These are phyloP conservation scores for Sclerotinia minor DNA, from an alignment of 2,329 filamentous ascomycete genomes.

Conservation along the genomic window DNA sequence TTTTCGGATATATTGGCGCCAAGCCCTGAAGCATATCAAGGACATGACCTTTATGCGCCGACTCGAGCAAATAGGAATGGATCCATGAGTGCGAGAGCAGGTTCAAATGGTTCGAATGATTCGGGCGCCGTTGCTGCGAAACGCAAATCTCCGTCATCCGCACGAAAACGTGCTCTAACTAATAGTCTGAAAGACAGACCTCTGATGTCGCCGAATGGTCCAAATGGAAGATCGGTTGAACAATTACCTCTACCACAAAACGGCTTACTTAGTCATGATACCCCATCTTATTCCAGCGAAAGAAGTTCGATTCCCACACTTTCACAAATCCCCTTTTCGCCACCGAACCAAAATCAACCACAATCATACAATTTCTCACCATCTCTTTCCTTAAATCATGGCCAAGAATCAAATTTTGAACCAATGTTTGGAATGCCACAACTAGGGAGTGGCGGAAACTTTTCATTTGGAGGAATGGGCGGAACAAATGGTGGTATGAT, in stretches of 20 bases:
- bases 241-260: constrained; percentile 22
- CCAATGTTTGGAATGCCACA: constrained; percentile 60
- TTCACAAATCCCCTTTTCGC: constrained; percentile 40
- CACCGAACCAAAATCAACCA: constrained; percentile 29
- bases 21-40: constrained; percentile 55
- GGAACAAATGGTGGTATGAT: constrained; percentile 46
- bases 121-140: not conserved
- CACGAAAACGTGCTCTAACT: constrained; percentile 43
- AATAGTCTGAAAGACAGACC: constrained; percentile 38
- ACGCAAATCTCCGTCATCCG: constrained; percentile 31
- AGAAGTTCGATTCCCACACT: constrained; percentile 19
- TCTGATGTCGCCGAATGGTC: constrained; percentile 38
- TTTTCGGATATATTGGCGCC: constrained; percentile 65
- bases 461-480: constrained; percentile 47
- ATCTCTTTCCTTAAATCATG: constrained; percentile 31
- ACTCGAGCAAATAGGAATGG: constrained; percentile 42
- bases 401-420: constrained; percentile 48
- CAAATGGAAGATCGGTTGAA: constrained; percentile 5
- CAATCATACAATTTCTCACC: constrained; percentile 28
- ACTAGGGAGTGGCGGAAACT: constrained; percentile 51
- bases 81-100: constrained; percentile 27
- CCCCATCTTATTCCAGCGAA: constrained; percentile 5
- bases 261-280: constrained; percentile 3
- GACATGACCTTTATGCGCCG: constrained; percentile 51
- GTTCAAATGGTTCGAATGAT: constrained; percentile 37